phyloP scores from a whole-genome alignment of 495 filamentous ascomycete genomes.

The Aspergillus asperescens region DNA sequence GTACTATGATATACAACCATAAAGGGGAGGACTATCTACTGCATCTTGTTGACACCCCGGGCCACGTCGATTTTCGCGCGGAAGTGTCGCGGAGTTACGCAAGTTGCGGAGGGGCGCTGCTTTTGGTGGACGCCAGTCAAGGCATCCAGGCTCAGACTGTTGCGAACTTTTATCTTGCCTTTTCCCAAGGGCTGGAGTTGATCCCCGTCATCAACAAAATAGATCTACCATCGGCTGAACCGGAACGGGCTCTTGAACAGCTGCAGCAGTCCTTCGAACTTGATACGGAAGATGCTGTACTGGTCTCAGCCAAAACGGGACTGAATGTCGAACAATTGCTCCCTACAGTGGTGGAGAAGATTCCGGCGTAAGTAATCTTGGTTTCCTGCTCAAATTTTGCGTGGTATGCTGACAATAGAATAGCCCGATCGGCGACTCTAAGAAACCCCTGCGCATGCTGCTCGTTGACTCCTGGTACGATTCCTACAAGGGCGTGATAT shows the following conservation, averaged over 20 bases:
- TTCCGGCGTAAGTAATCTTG: slow-evolving; percentile 60
- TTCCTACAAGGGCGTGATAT: slow-evolving; percentile 86
- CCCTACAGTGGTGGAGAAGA: slow-evolving; percentile 76
- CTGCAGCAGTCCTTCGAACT: slow-evolving; percentile 81
- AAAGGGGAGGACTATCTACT: slow-evolving; percentile 83
- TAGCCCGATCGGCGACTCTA: slow-evolving; percentile 65
- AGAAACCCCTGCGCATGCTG: slow-evolving; percentile 70
- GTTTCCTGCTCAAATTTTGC: not conserved
- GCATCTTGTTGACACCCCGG: slow-evolving; percentile 93
- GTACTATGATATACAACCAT: slow-evolving; percentile 91
- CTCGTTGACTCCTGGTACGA: slow-evolving; percentile 98
- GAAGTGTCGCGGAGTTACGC: slow-evolving; percentile 94
- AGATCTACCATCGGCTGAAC: slow-evolving; percentile 82
- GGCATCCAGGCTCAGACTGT: slow-evolving; percentile 93
- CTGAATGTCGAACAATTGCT: slow-evolving; percentile 74
- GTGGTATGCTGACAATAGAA: slow-evolving; percentile 16
- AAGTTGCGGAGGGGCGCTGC: slow-evolving; percentile 84
- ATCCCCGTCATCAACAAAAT: slow-evolving; percentile 96
- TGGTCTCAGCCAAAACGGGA: slow-evolving; percentile 92
- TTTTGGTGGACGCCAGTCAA: slow-evolving; percentile 91
- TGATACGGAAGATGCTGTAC: slow-evolving; percentile 70
- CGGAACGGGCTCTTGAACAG: slow-evolving; percentile 78
- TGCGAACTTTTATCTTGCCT: slow-evolving; percentile 96
- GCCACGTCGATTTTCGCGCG: slow-evolving; percentile 95
- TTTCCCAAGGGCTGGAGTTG: slow-evolving; percentile 79